Evolutionary conservation across 371 early-diverging fungal genomes (phyloP).

Genomic region (Apophysomyces trapeziformis): DNA sequence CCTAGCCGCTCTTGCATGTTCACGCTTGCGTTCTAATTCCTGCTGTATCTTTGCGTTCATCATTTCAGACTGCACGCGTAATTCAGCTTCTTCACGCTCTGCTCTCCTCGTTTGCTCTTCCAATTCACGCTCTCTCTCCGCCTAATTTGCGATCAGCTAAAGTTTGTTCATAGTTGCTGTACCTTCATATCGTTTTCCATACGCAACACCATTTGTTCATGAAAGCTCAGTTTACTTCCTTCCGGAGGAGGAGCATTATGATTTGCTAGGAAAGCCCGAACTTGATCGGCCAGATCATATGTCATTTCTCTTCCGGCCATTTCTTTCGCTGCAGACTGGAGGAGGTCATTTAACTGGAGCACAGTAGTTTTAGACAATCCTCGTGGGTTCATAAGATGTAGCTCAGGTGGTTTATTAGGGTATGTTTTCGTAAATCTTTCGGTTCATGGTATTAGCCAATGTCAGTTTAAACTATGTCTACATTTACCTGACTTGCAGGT

Average conservation of each 20-base stretch:
- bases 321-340: slow-evolving; percentile 51
- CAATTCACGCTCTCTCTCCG: slow-evolving; percentile 40
- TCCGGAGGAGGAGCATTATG: slow-evolving; percentile 62
- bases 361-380: slow-evolving; percentile 61
- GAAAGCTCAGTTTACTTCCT: slow-evolving; percentile 59
- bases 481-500: slow-evolving; percentile 61
- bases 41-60: slow-evolving; percentile 61
- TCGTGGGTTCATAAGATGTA: slow-evolving; percentile 57
- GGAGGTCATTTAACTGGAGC: slow-evolving; percentile 45
- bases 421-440: slow-evolving; percentile 68
- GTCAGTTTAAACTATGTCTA: slow-evolving; percentile 29
- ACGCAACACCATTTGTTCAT: slow-evolving; percentile 66
- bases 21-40: slow-evolving; percentile 52
- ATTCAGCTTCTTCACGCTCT: slow-evolving; percentile 49
- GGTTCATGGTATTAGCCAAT: slow-evolving; percentile 11
- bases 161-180: not conserved
- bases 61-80: slow-evolving; percentile 58
- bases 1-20: slow-evolving; percentile 43
- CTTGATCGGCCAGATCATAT: slow-evolving; percentile 68
- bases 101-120: slow-evolving; percentile 44
- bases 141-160: slow-evolving; percentile 13
- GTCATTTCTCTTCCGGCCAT: slow-evolving; percentile 75
- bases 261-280: slow-evolving; percentile 68
- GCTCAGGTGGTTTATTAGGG: slow-evolving; percentile 70
- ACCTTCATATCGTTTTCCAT: slow-evolving; percentile 60